A percentile compares a stretch with the other conserved stretches of the same genome.
phyloP scores from a whole-genome alignment of 768 basidiomycete species.

The Leucocoprinus sp. region DNA sequence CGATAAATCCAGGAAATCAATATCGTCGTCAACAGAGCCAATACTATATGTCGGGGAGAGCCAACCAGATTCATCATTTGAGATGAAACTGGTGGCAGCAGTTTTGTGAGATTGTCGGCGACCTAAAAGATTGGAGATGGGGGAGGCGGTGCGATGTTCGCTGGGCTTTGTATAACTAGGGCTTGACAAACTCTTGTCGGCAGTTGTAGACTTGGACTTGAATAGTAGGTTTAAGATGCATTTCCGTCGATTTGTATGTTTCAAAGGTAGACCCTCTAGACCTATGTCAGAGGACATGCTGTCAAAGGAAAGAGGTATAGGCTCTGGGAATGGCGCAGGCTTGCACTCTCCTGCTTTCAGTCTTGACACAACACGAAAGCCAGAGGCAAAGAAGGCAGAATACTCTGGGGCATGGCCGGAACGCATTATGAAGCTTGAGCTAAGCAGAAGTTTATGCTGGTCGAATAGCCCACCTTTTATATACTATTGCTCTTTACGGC shows the following conservation, averaged over 20 bases:
- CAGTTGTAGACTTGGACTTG: conserved; percentile 19
- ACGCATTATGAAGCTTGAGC: neutral
- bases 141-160: neutral
- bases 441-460: neutral
- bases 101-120: neutral
- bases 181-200: conserved; percentile 16
- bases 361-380: conserved; percentile 32
- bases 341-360: conserved; percentile 9
- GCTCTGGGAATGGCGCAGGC: neutral
- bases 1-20: neutral
- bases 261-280: neutral
- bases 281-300: neutral
- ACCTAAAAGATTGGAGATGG: conserved; percentile 2
- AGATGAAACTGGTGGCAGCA: neutral
- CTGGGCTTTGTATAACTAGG: neutral
- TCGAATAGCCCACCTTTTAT: conserved; percentile 4
- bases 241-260: neutral
- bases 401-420: conserved; percentile 22
- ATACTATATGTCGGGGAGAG: conserved; percentile 1
- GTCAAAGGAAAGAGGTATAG: conserved; percentile 3
- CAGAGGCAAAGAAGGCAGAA: conserved; percentile 42
- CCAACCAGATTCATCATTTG: conserved; percentile 8
- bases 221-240: conserved; percentile 19
- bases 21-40: neutral
- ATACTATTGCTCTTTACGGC: conserved; percentile 3